phyloP scores from a whole-genome alignment of 805 yeast genomes.

The Ogataea ganodermae region DNA sequence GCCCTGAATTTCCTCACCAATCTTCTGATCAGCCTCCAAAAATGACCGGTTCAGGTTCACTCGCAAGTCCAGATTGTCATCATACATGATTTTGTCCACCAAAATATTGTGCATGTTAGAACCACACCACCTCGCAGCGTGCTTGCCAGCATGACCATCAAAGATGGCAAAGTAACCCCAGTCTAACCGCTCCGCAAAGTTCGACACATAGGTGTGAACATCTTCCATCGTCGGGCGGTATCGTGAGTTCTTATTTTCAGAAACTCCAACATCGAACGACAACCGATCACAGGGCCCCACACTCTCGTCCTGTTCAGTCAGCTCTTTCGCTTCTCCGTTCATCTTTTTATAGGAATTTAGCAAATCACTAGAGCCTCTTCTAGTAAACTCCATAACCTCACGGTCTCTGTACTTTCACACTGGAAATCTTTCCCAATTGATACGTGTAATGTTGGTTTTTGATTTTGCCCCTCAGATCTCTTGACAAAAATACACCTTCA shows the following conservation, averaged over 20 bases:
- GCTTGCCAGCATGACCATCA: slow-evolving; percentile 97
- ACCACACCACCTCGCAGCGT: slow-evolving; percentile 94
- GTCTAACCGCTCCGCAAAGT: slow-evolving; percentile 86
- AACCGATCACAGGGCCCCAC: slow-evolving; percentile 51
- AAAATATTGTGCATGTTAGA: slow-evolving; percentile 72
- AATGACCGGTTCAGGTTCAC: slow-evolving; percentile 70
- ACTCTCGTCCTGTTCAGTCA: slow-evolving; percentile 4
- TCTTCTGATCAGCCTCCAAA: slow-evolving; percentile 69
- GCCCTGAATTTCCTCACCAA: slow-evolving; percentile 61
- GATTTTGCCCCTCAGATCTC: too few relatives aligned
- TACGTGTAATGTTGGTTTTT: too few relatives aligned
- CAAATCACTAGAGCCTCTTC: slow-evolving; percentile 28
- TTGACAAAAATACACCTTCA: too few relatives aligned
- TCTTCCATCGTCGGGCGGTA: slow-evolving; percentile 94
- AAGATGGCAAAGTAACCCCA: slow-evolving; percentile 95
- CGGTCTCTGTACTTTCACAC: slow-evolving; percentile 3
- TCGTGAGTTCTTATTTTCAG: slow-evolving; percentile 82
- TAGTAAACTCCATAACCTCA: slow-evolving; percentile 26
- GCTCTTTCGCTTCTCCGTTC: slow-evolving; percentile 5
- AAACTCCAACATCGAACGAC: slow-evolving; percentile 83
- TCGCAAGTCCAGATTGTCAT: slow-evolving; percentile 56
- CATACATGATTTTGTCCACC: slow-evolving; percentile 54
- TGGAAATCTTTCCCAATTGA: too few relatives aligned
- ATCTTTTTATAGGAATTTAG: slow-evolving; percentile 6
- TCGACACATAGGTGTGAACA: slow-evolving; percentile 89